Evolutionary conservation across 2,329 filamentous ascomycete genomes (phyloP), one percentile per base, ranked within the genome.

Genomic region (Graphilbum ipis-grandicollis): DNA sequence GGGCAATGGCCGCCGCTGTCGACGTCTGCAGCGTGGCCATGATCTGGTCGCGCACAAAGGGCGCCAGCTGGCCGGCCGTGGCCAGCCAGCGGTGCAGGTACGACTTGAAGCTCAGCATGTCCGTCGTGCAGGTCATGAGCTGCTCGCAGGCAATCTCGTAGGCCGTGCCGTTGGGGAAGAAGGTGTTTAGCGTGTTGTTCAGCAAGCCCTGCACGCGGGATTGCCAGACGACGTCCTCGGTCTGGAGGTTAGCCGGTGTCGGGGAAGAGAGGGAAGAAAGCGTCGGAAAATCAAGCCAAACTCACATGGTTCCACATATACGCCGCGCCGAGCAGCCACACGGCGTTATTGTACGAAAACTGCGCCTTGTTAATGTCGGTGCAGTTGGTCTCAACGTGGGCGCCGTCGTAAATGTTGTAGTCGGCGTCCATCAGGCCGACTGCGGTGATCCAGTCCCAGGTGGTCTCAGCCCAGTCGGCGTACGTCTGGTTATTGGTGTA

Each of bases 381-480:
- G 52, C 74, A 79, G 47, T 72, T 65, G 3, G 57, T 52, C 10
- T 47, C 51, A 21, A 63, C 56, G 36, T 67, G 55, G 0, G 60
- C 63, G 8, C 72, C 73, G 48, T 78, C 73, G 39, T 65, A 71
- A 25, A 78, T 63, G 40, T 68, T 65, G 43, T 67, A 79, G 12
- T 65, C 56, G 9, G 49, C 42, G 44, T 71, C 66, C 34, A 81
- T 59, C 36, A 69, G 56, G 1, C 63, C 62, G 2, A 68, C 53
- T 1, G 49, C 47, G 14, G 48, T 49, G 14, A 65, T 59, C 73
- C 75, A 79, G 35, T 71, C 58, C 57, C 63, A 78, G 3, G 62
- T 58, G 46, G 62, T 65, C 26, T 59, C 56, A 0, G 71, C 70
- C 63, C 64, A 70, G 2, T 67, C 59, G 3, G 58, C 52, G 44